Base-by-base conservation (phyloP, 208 protist genomes). In the Leishmania braziliensis region DNA sequence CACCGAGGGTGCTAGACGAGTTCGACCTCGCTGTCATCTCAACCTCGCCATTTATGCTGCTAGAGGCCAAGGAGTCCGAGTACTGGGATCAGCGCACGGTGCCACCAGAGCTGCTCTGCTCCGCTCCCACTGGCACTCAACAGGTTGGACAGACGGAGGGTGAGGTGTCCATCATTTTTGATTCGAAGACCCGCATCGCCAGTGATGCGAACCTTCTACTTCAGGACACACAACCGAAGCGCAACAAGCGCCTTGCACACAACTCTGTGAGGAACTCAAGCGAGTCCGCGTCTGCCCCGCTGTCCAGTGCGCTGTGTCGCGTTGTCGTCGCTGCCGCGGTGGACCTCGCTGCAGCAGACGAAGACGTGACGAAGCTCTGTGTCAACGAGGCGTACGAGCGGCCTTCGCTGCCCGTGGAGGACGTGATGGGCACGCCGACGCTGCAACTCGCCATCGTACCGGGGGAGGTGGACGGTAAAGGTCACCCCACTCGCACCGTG, bases 11-110 rank as follows among this genome's bases (percentile, higher is more conserved):
- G 39, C 87, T 91, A 53, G 88, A 89, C 56, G 81, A 82, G 48
- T 98, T 96, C 78, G 74, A 91, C 60, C 29, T 96, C 10, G 79
- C 89, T 36, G 79, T 97, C 60, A 90, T 95, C 70, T 78, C 83
- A 26, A 72, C 85, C 0, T 81, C 89, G 26, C 75, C 85, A 12
- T 96, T 95, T 62, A 39, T 82, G 77, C 43, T 98, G 43, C 85
- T 83, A 51, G 74, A 88, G 72, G 93, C 93, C 78, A 43, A 46
- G n/a, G 65, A 92, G 72, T 72, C 80, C 29, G 78, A 87, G 43
- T 87, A 96, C 80, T 98, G 93, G 92, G 83, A 86, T 77, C 76
- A 81, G 48, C 50, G 68, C 33, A 87, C 63, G 0, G 80, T 86
- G n/a, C 50, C 54, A 29, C 76, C 78, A 18, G 85, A 85, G 36